Evolutionary conservation across 2,329 filamentous ascomycete species (phyloP).

Genomic region (Botrytis pseudocinerea): DNA sequence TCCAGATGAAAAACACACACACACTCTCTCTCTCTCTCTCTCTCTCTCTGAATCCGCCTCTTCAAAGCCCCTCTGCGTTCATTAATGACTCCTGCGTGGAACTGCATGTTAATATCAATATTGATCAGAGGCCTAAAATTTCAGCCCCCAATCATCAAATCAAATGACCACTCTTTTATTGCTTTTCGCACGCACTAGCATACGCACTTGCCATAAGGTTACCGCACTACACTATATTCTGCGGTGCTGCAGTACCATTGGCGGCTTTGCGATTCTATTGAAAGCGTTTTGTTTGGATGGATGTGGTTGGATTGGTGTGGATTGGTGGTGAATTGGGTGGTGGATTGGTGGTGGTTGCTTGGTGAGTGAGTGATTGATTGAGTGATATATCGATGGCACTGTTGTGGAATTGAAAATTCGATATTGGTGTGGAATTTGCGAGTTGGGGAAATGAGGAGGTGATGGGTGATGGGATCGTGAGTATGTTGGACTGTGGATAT

Average conservation of each 20-base stretch:
- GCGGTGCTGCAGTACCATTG: constrained; percentile 3
- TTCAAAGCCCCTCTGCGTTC: not conserved
- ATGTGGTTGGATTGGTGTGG: too few species aligned
- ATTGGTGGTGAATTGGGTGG: not conserved
- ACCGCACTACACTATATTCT: not conserved
- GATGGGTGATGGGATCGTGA: not conserved
- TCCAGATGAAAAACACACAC: not conserved
- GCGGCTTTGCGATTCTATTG: not conserved
- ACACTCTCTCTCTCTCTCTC: too few species aligned
- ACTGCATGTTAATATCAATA: not conserved
- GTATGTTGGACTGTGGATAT: not conserved
- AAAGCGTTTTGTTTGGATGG: not conserved
- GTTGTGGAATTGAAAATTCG: not conserved
- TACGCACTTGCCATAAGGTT: not conserved
- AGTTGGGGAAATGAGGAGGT: too few species aligned
- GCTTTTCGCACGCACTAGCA: not conserved
- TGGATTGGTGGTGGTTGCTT: not conserved
- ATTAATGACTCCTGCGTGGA: not conserved
- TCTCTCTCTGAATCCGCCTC: not conserved
- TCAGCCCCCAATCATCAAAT: not conserved
- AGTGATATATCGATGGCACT: not conserved
- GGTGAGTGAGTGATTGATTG: not conserved
- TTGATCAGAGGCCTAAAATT: not conserved
- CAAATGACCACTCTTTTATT: not conserved
- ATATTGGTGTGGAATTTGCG: not conserved